Evolutionary conservation across 2,329 filamentous ascomycete genomes (phyloP), one percentile per base, ranked within the genome.

Genomic region (Pseudogymnoascus sp.): DNA sequence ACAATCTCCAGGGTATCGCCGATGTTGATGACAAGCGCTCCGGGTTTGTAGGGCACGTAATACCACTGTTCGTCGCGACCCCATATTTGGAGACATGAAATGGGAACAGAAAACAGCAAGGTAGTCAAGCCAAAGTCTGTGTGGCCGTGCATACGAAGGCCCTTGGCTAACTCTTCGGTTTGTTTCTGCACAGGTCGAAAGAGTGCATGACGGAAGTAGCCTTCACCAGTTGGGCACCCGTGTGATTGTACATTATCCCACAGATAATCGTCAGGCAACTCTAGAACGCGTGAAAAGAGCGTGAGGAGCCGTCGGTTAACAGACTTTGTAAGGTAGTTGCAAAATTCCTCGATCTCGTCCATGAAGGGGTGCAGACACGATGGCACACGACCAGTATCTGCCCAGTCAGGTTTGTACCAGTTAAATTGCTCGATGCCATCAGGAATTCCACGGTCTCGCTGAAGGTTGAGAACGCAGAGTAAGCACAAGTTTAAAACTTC

Each of bases 341-440:
- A 76, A 68, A 80, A 79, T 0, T 72, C 72, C 62, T 75, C 74
- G 62, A 81, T 79, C 65, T 81, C 79, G 64, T 80, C 79, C 77
- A 80, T 80, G 65, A 80, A 80, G 0, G 79, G 79, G 62, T 76
- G 75, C 1, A 81, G 67, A 53, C 79, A 81, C 14, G 64, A 74
- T 2, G 80, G 80, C 0, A 76, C 72, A 6, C 77, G 82, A 59
- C 75, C 69, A 22, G 71, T 66, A 63, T 78, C 71, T 64, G 77
- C 71, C 75, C 77, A 81, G 56, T 82, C 79, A 0, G 69, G 70
- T 24, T 74, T 76, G 71, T 82, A 82, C 76, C 77, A 82, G 72
- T 82, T 82, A 72, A 82, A 82, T 66, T 82, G 80, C 67, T 82
- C 80, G 62, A 82, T 82, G 4, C 79, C 79, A 66, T 82, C 80